Evolutionary conservation across 192 early-diverging fungal genomes (phyloP), one percentile per base, ranked within the genome.

Genomic region (Phycomyces blakesleeanus): DNA sequence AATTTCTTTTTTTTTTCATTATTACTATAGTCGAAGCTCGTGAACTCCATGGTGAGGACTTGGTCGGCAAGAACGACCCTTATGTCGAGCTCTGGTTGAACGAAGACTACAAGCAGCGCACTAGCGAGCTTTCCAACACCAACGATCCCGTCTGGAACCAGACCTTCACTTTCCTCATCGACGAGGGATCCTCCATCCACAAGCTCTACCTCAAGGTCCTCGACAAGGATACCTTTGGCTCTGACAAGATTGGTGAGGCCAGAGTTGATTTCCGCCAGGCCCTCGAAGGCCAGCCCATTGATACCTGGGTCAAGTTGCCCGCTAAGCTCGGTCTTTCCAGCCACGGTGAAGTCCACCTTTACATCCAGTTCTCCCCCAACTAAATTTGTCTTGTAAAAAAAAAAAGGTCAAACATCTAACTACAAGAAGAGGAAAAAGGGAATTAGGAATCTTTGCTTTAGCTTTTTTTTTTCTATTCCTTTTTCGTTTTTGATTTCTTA

Each of bases 201-300:
- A 73, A 69, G 20, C 63, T 78, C 6, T 63, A 78, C 12, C 53
- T 76, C 27, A 55, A 69, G 55, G 77, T 65, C 11, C 47, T 68
- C 6, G 77, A 79, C 51, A 57, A 54, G 44, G 73, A 76, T 56
- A 56, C 55, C 3, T 56, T 79, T 38, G 51, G 65, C 3, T 61
- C 67, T 27, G 73, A 72, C 18, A 69, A 66, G 64, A 68, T 79
- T 53, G 74, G 74, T 12, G 61, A 75, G n/a, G 57, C 59, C 11
- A 64, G 38, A 1, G 34, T 75, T 41, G 34, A 71, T 0, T 57
- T 78, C 14, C 11, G 53, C 25, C 63, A 72, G 18, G 60, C 65
- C 24, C 61, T 69, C 7, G 24, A 24, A 11, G 71, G 68, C 2
- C 16, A 54, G 1, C 49, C 51, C 16, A 53, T 68, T 10, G 57